Conservation (phyloP, 768 basidiomycete genomes). For the Naganishia antarctica region DNA sequence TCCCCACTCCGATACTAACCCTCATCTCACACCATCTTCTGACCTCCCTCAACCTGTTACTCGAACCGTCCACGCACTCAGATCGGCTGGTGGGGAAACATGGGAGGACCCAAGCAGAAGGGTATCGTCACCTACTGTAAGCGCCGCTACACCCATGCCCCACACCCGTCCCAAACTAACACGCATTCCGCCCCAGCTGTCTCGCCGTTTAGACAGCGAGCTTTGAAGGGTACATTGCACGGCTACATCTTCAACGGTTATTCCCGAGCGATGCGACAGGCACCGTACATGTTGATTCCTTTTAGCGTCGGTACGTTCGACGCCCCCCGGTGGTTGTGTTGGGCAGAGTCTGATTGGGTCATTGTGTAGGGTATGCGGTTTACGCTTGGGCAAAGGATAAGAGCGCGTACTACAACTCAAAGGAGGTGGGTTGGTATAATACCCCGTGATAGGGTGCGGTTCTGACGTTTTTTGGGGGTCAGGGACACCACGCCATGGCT, state of each 20-base stretch:
- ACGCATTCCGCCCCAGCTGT: constrained; percentile 55
- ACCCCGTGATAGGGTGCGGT: not conserved
- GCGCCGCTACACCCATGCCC: constrained; percentile 44
- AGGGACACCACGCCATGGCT: constrained; percentile 22
- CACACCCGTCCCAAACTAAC: not conserved
- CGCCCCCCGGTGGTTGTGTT: not conserved
- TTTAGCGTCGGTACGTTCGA: constrained; percentile 66
- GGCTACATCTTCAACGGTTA: constrained; percentile 83
- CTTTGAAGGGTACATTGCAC: constrained; percentile 65
- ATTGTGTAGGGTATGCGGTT: constrained; percentile 62
- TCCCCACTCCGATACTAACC: too few relatives aligned
- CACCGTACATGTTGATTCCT: constrained; percentile 73
- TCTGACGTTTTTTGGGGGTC: too few relatives aligned
- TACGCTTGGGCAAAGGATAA: constrained; percentile 74
- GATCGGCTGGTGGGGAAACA: constrained; percentile 90
- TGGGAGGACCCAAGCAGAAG: constrained; percentile 63
- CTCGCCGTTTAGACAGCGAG: constrained; percentile 75
- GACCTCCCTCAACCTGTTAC: not conserved
- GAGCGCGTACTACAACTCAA: constrained; percentile 48
- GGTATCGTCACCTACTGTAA: constrained; percentile 76
- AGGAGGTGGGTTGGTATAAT: constrained; percentile 27
- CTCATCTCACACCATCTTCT: not conserved
- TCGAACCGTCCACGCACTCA: constrained; percentile 41
- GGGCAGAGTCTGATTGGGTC: not conserved
- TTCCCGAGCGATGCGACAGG: constrained; percentile 66